Evolutionary conservation across 2,329 filamentous ascomycete species (phyloP).

Genomic region (Pezicula carpinea): DNA sequence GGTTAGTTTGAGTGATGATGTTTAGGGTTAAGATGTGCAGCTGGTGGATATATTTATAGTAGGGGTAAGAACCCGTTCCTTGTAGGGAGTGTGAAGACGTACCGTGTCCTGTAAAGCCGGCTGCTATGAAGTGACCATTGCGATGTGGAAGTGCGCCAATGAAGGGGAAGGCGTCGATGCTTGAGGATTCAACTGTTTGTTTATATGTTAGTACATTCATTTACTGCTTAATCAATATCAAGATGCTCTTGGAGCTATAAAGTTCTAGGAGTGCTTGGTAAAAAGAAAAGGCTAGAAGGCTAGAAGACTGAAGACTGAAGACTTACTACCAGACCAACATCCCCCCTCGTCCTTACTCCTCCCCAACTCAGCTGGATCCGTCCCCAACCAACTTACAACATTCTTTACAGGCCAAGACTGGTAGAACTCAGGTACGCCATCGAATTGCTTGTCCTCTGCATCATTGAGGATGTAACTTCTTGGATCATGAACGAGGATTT

Average conservation of each 20-base stretch:
- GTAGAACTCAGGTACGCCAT: slow-evolving; percentile 25
- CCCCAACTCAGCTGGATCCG: slow-evolving; percentile 12
- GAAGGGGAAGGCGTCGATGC: slow-evolving; percentile 34
- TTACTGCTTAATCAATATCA: too few species aligned
- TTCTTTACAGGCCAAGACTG: slow-evolving; percentile 25
- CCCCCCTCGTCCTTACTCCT: slow-evolving; percentile 22
- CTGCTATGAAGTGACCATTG: slow-evolving; percentile 36
- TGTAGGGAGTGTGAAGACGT: background rate
- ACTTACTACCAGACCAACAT: slow-evolving; percentile 23
- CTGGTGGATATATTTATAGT: too few species aligned
- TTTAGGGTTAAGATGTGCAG: too few species aligned
- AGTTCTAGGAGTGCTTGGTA: too few species aligned
- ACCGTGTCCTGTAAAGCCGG: slow-evolving; percentile 45
- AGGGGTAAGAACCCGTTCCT: too few species aligned
- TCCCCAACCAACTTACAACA: slow-evolving; percentile 20
- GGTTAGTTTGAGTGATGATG: background rate
- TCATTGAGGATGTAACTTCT: slow-evolving; percentile 19
- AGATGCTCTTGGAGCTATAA: too few species aligned
- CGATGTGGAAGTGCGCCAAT: slow-evolving; percentile 37
- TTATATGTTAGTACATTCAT: background rate
- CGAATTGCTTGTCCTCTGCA: slow-evolving; percentile 23
- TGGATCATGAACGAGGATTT: slow-evolving; percentile 23
- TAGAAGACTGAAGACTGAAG: background rate
- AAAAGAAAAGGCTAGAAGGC: too few species aligned
- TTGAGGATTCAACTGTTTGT: slow-evolving; percentile 12